Evolutionary conservation across 176 grass and related monocot genomes (phyloP).

Genomic region (Juncus inflexus): DNA sequence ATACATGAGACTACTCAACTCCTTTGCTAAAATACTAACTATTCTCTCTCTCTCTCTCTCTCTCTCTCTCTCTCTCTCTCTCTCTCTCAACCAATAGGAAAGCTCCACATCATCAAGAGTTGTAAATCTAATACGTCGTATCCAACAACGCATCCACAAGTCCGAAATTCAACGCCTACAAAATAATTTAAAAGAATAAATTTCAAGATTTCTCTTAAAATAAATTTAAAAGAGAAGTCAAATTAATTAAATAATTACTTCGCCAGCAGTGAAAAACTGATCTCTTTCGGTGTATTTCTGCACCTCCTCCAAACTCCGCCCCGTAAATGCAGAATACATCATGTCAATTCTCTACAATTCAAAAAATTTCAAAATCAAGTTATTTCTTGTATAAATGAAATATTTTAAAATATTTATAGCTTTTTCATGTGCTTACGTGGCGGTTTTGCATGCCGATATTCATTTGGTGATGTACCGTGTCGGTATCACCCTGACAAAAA

Average conservation of each 20-base stretch:
- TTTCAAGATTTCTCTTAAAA: not conserved
- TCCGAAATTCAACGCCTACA: constrained; percentile 93
- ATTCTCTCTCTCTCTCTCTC: constrained; percentile 17
- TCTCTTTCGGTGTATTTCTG: constrained; percentile 89
- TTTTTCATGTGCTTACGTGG: constrained; percentile 16
- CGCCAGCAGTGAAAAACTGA: constrained; percentile 74
- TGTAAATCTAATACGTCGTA: constrained; percentile 52
- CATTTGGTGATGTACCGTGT: constrained; percentile 19
- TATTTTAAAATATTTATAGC: not conserved
- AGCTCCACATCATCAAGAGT: not conserved
- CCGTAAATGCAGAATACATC: constrained; percentile 95
- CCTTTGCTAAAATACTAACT: too few species aligned
- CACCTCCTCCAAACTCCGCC: constrained; percentile 72
- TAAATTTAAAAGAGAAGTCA: not conserved
- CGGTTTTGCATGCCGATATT: constrained; percentile 20
- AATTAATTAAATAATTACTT: constrained; percentile 42
- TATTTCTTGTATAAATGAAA: not conserved
- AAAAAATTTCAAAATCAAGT: constrained; percentile 14
- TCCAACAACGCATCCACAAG: constrained; percentile 74
- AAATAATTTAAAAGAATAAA: not conserved
- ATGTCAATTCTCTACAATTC: constrained; percentile 91
- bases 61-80: constrained; percentile 16
- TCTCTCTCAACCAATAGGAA: constrained; percentile 6
- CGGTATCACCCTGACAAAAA: constrained; percentile 17
- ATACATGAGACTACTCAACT: too few species aligned